A percentile compares a stretch with the other conserved stretches of the same genome.
These are phyloP conservation scores for Austroboletus novae-zelandiae DNA, from an alignment of 1,284 basidiomycete genomes.

Conservation along the genomic window DNA sequence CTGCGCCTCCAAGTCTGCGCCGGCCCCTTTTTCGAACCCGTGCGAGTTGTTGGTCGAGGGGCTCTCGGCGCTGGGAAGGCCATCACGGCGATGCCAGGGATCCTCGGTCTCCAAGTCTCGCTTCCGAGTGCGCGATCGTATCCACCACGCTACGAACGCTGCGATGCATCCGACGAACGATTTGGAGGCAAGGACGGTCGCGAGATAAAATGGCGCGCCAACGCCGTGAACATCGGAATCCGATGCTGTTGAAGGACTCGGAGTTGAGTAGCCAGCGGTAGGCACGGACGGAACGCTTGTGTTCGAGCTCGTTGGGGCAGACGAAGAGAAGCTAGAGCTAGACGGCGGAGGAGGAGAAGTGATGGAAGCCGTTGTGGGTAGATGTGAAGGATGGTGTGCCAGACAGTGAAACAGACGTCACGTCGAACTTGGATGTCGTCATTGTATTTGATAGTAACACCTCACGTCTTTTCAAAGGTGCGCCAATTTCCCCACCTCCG, in stretches of 20 bases:
- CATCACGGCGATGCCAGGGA: constrained; percentile 20
- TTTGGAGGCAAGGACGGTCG: constrained; percentile 31
- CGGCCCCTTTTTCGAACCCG: constrained; percentile 1
- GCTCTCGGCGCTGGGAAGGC: constrained; percentile 1
- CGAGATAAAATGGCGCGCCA: constrained; percentile 33
- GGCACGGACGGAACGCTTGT: constrained; percentile 24
- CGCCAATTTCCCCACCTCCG: too few species aligned
- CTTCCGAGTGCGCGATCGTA: constrained; percentile 25
- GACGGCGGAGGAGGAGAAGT: constrained; percentile 7
- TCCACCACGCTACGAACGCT: constrained; percentile 31
- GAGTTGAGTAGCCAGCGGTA: constrained; percentile 21
- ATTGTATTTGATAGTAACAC: too few species aligned
- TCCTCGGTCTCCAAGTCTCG: constrained; percentile 20
- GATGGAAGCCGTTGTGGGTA: neutral
- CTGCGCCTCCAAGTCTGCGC: constrained; percentile 1
- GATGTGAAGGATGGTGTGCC: constrained; percentile 1
- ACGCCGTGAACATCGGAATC: constrained; percentile 21
- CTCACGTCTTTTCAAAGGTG: too few species aligned
- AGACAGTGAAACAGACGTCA: too few species aligned
- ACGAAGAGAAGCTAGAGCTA: neutral
- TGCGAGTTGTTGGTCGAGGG: neutral
- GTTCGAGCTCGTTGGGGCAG: constrained; percentile 12
- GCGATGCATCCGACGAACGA: constrained; percentile 29
- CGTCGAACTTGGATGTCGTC: too few species aligned
- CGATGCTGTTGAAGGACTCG: constrained; percentile 19